These are phyloP conservation scores for Cercophora samala DNA, from an alignment of 495 filamentous ascomycete genomes.

Conservation along the genomic window DNA sequence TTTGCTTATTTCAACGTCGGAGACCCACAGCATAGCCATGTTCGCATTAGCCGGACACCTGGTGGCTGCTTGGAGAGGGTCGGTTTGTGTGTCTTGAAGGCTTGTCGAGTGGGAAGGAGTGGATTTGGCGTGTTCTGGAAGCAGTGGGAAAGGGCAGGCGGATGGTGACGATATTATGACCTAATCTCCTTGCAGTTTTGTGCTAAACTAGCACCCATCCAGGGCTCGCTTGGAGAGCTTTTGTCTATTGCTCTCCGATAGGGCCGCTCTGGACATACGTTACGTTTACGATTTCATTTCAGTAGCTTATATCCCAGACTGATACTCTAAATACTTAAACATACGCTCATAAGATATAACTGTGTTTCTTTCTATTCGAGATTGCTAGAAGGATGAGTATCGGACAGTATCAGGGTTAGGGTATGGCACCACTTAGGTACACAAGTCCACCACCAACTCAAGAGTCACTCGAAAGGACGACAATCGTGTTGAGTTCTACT, in stretches of 20 bases:
- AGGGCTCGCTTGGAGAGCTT: background rate
- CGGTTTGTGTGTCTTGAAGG: background rate
- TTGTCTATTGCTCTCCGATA: background rate
- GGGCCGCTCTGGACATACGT: background rate
- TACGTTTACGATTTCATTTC: background rate
- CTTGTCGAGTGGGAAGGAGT: background rate
- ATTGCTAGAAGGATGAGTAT: background rate
- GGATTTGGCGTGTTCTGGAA: background rate
- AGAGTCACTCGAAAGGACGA: no score
- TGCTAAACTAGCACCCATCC: background rate
- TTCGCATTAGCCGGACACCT: background rate
- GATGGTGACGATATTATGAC: background rate
- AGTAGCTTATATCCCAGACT: background rate
- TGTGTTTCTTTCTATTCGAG: background rate
- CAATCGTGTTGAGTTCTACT: no score
- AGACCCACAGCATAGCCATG: background rate
- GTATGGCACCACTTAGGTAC: no score
- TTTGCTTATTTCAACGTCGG: background rate
- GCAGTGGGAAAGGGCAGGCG: background rate
- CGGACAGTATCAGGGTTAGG: background rate
- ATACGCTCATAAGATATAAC: background rate
- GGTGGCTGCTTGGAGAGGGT: background rate
- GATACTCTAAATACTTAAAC: background rate
- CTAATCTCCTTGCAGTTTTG: background rate
- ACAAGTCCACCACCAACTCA: no score